Evolutionary conservation across 768 basidiomycete genomes (phyloP), one percentile per base, ranked within the genome.

Genomic region (Pisolithus albus): DNA sequence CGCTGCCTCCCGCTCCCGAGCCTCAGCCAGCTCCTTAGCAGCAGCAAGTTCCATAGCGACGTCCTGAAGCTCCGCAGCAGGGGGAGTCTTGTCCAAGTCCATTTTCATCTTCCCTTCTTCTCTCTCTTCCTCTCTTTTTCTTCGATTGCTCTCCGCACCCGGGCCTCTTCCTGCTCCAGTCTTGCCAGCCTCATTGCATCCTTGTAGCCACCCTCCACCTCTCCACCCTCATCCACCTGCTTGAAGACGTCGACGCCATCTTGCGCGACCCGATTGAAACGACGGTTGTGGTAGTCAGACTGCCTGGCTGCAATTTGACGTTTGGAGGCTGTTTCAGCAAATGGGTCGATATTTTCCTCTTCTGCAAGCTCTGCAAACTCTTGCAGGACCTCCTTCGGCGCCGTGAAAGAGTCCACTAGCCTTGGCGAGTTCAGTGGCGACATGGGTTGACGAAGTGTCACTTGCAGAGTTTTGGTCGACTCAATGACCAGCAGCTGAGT

Each of bases 301-400:
- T 97, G 92, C 47, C 95, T 81, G 37, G 88, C 77, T 21, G 94
- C 90, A 64, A 98, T 91, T 75, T 97, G 95, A 53, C 90, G 88
- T 63, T 89, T 85, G 50, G 85, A 87, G 46, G 93, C 89, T 11
- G 92, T 94, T 72, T 94, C 92, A 47, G 89, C 90, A 62, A 92
- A 92, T 19, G 89, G 90, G 66, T 94, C 90, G 63, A 88, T 69
- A 69, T 94, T 79, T 63, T 97, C 95, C 64, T 93, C 92, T 61
- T 97, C 94, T 15, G 91, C 92, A 65, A 94, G 80, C 51, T 92
- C 85, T 26, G 86, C 87, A 57, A 98, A 96, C 71, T 98, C 96
- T 67, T 92, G 81, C 38, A 98, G 79, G 48, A 98, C 76, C 53
- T 98, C 93, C 72, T 90, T 94, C 11, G 93, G 92, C 41, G 79